phyloP scores from a whole-genome alignment of 1,284 basidiomycete genomes.

The Malassezia brasiliensis region DNA sequence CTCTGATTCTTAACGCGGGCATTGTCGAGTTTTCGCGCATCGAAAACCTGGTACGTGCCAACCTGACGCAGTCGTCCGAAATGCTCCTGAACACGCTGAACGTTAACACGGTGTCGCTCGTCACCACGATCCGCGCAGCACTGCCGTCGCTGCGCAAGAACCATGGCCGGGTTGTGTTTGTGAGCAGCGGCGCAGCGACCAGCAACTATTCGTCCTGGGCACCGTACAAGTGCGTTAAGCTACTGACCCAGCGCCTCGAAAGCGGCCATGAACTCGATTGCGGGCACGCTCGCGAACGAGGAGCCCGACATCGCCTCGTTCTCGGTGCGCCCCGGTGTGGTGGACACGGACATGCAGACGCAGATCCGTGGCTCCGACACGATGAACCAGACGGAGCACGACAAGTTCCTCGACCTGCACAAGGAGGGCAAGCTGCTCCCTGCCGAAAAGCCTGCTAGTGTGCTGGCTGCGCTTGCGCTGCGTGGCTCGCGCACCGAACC shows the following conservation, averaged over 20 bases:
- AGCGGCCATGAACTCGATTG: constrained; percentile 72
- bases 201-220: constrained; percentile 63
- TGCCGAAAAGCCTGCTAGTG: constrained; percentile 57
- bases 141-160: constrained; percentile 60
- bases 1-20: constrained; percentile 69
- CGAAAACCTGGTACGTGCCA: constrained; percentile 9
- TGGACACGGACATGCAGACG: constrained; percentile 55
- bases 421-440: constrained; percentile 57
- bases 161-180: constrained; percentile 61
- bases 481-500: constrained; percentile 52
- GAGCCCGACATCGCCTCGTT: constrained; percentile 65
- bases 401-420: constrained; percentile 58
- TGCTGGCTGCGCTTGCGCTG: constrained; percentile 55
- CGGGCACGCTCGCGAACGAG: constrained; percentile 69
- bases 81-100: constrained; percentile 56
- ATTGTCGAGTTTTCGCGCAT: constrained; percentile 51
- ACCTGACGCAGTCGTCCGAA: constrained; percentile 54
- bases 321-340: constrained; percentile 72
- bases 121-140: constrained; percentile 59
- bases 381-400: constrained; percentile 56
- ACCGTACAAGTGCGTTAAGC: constrained; percentile 56
- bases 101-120: constrained; percentile 71
- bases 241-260: constrained; percentile 31
- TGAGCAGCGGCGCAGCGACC: constrained; percentile 69
- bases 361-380: constrained; percentile 46